These are phyloP conservation scores for Fraxinus cuspidata DNA, from an alignment of 257 asterid genomes.

Conservation along the genomic window DNA sequence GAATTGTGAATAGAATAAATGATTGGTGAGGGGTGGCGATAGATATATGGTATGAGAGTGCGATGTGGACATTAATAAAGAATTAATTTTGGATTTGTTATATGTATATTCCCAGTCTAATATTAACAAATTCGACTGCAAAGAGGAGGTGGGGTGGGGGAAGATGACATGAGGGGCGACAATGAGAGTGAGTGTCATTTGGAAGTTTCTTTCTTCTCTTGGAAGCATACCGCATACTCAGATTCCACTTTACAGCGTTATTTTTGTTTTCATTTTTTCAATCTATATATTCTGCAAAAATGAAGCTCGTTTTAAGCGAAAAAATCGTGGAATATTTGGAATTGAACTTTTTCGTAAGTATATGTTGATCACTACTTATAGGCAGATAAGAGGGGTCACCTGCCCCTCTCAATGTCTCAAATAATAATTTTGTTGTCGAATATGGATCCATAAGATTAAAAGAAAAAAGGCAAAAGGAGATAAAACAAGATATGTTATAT, in stretches of 20 bases:
- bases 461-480: no score
- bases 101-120: not conserved
- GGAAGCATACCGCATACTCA: not conserved
- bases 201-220: conserved; percentile 25
- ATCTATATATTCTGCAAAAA: not conserved
- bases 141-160: not conserved
- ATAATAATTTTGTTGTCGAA: no score
- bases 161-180: not conserved
- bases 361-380: no score
- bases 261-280: not conserved
- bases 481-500: no score
- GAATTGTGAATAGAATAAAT: conserved; percentile 17
- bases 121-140: not conserved
- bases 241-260: not conserved
- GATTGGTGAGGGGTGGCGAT: conserved; percentile 17
- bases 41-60: not conserved
- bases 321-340: no score
- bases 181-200: conserved; percentile 8
- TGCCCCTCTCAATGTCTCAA: no score
- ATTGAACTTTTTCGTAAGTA: no score
- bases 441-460: no score
- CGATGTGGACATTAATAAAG: not conserved
- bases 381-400: no score
- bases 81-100: not conserved
- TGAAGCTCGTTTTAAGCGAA: no score